Evolutionary conservation across 495 filamentous ascomycete species (phyloP).

Genomic region (Lepidopterella palustris): DNA sequence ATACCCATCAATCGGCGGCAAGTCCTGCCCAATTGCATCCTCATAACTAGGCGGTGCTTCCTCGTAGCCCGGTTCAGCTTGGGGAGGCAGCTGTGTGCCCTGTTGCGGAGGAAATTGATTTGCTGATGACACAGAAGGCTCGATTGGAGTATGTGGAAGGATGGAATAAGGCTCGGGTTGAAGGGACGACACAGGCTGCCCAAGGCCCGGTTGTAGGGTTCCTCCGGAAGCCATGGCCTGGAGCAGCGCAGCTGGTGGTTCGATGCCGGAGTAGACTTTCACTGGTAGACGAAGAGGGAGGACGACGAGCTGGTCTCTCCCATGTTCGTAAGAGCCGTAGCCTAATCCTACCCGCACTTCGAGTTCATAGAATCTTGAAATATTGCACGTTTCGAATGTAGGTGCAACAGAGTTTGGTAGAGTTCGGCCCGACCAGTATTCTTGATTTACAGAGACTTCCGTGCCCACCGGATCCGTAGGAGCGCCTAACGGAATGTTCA

Average conservation of each 20-base stretch:
- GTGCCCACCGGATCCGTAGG: constrained; percentile 53
- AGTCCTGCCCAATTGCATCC: constrained; percentile 77
- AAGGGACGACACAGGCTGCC: constrained; percentile 1
- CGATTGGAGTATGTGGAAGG: constrained; percentile 24
- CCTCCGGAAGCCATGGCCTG: constrained; percentile 1
- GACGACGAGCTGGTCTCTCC: constrained; percentile 53
- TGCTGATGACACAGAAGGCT: background rate
- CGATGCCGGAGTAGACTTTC: constrained; percentile 82
- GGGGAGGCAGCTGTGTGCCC: constrained; percentile 18
- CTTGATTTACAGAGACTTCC: constrained; percentile 60
- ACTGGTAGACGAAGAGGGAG: constrained; percentile 73
- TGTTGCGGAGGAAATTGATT: constrained; percentile 18
- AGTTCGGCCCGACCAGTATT: constrained; percentile 59
- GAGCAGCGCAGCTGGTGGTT: constrained; percentile 3
- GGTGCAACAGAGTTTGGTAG: constrained; percentile 82
- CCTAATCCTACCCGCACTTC: constrained; percentile 73
- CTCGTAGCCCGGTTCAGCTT: constrained; percentile 25
- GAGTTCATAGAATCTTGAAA: constrained; percentile 71
- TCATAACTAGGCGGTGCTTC: constrained; percentile 43
- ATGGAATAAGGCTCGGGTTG: constrained; percentile 29
- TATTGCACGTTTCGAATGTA: constrained; percentile 82
- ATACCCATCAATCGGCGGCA: constrained; percentile 59
- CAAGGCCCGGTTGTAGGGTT: background rate
- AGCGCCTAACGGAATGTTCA: constrained; percentile 55
- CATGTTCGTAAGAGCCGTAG: constrained; percentile 42